Base-by-base conservation (phyloP, 352 stramenopile genomes). In the Phytophthora citricola region DNA sequence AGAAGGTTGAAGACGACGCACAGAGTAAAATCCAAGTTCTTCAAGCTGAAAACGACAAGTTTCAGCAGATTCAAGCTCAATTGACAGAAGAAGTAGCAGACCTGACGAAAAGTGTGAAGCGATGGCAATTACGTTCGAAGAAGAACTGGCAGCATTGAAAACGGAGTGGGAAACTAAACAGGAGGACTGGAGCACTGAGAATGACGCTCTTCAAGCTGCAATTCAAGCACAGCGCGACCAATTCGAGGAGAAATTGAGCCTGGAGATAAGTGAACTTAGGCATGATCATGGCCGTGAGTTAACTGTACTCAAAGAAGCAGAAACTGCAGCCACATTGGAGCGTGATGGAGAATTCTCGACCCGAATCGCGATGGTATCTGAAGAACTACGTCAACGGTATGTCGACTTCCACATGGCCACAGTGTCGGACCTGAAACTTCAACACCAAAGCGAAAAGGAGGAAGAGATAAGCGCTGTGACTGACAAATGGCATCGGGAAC, bases 401-500 rank as follows among this genome's bases (percentile, higher is more conserved):
- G 29, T 20, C 3, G 61, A 17, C 5, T 60, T 61, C n/a, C 46
- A 63, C 6, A 14, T 10, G 11, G 7, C 55, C 22, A 31, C 57
- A 2, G 17, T 78, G 11, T n/a, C 31, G 8, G 29, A 44, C 0
- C n/a, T 55, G 12, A 38, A 20, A 11, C 3, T 17, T 4, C 29
- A 54, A 4, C 65, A 87, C 48, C 43, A 58, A 39, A 27, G 4
- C 0, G 53, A 73, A 11, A 24, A 84, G 32, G 73, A 87, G n/a
- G 54, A 78, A 17, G 68, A 72, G 22, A 63, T 72, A 3, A 26
- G 51, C 6, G 43, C 39, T 12, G 22, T 83, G 14, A 64, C 48
- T n/a, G 24, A 71, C 22, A 76, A 44, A 4, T 87, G 76, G 69
- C 71, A 81, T 27, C 39, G 53, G 10, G 69, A 89, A 58, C 34